Percentiles rank a stretch among this genome's conserved stretches.
Evolutionary conservation across 345 rosid species (phyloP).

Genomic region (thale cress (Arabidopsis thaliana)): DNA sequence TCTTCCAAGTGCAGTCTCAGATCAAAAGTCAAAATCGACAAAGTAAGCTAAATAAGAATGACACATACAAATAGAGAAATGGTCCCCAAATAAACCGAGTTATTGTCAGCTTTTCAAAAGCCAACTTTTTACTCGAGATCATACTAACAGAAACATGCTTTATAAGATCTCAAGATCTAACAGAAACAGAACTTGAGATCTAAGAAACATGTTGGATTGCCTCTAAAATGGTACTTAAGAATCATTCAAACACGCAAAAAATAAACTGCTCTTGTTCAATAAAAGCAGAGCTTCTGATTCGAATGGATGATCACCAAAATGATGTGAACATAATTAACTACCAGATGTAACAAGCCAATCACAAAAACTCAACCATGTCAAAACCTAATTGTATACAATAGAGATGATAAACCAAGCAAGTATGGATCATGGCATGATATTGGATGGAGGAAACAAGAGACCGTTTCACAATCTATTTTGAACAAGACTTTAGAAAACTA

Average conservation of each 20-base stretch:
- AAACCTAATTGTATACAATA: background rate
- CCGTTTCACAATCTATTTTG: background rate
- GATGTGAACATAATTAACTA: slow-evolving; percentile 21
- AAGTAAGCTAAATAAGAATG: background rate
- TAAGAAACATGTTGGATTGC: background rate
- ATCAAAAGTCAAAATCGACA: background rate
- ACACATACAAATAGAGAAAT: slow-evolving; percentile 1
- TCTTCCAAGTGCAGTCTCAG: background rate
- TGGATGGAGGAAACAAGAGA: background rate
- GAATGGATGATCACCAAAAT: background rate
- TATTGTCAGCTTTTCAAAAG: background rate
- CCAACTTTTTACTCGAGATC: background rate
- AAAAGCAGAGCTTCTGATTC: background rate
- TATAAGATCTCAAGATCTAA: background rate
- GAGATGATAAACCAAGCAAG: slow-evolving; percentile 2
- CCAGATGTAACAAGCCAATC: background rate
- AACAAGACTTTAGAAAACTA: background rate
- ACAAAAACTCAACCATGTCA: background rate
- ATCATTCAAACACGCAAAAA: background rate
- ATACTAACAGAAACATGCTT: background rate
- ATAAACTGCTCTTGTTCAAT: background rate
- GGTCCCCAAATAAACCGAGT: background rate
- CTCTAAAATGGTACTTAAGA: background rate
- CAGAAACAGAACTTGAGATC: background rate
- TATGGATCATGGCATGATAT: slow-evolving; percentile 4